Conservation (phyloP, 139 green algal species). For the Tetradesmus lagerheimii region DNA sequence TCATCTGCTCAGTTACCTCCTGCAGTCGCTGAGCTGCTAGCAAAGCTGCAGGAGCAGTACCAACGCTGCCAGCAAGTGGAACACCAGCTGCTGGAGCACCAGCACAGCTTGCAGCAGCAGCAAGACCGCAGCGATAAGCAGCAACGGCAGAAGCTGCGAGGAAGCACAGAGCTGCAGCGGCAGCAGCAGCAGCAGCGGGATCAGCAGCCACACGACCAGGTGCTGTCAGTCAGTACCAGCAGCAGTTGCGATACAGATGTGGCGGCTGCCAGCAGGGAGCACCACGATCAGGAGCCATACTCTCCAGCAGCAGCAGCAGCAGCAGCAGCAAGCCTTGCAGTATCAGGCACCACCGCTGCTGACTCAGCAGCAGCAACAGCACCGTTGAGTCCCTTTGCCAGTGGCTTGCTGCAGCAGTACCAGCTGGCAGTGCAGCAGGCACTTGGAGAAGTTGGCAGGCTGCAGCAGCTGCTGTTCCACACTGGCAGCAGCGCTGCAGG, state of each 20-base stretch:
- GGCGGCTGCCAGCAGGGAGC: not conserved
- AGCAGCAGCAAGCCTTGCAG: not conserved
- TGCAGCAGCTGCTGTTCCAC: not conserved
- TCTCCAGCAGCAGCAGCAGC: not conserved
- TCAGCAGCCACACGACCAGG: not conserved
- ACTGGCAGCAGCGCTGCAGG: not conserved
- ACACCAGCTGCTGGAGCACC: slow-evolving; percentile 17
- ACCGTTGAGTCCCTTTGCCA: not conserved
- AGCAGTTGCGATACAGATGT: not conserved
- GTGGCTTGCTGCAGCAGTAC: slow-evolving; percentile 16
- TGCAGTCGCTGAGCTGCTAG: slow-evolving; percentile 24
- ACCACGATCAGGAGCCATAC: not conserved
- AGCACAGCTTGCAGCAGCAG: not conserved
- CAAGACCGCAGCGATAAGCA: not conserved
- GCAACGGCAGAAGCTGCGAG: not conserved
- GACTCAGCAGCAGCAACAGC: not conserved
- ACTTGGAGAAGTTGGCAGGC: not conserved
- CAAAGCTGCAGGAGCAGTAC: slow-evolving; percentile 36
- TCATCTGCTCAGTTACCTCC: not conserved
- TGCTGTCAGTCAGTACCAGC: not conserved
- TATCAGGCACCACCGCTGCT: not conserved
- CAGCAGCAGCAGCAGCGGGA: not conserved
- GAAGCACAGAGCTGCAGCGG: not conserved
- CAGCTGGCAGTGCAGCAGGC: slow-evolving; percentile 7
- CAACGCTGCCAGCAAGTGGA: slow-evolving; percentile 9